Conservation (phyloP, 2,329 filamentous ascomycete species). For the Sarocladium kiliense region DNA sequence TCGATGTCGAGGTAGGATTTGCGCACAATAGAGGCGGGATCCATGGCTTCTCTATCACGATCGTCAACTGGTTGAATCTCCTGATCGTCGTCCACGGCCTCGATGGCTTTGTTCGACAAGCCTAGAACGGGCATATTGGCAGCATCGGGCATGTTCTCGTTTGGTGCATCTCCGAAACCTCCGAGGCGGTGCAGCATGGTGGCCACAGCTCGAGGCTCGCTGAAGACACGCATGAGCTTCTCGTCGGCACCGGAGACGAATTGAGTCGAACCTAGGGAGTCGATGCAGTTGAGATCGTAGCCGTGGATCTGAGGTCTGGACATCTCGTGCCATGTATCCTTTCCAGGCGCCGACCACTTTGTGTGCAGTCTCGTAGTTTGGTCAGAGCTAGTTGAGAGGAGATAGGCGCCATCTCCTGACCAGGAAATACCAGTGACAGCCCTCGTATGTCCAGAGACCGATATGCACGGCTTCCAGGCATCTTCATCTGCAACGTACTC, state of each 20-base stretch:
- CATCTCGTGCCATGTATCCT: constrained; percentile 85
- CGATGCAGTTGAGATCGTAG: constrained; percentile 94
- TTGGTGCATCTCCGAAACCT: constrained; percentile 42
- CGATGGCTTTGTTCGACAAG: constrained; percentile 90
- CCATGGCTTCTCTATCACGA: constrained; percentile 47
- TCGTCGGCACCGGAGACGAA: constrained; percentile 97
- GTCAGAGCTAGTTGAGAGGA: constrained; percentile 84
- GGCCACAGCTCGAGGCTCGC: constrained; percentile 79
- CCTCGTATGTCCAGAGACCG: constrained; percentile 77
- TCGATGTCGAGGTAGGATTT: constrained; percentile 59
- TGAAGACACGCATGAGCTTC: constrained; percentile 95
- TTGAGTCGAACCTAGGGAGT: constrained; percentile 63
- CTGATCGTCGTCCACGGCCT: constrained; percentile 46
- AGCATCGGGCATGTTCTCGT: constrained; percentile 65
- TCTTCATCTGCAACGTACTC: constrained; percentile 54
- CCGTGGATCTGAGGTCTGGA: constrained; percentile 94
- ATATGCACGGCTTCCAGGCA: constrained; percentile 71
- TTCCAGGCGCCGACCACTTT: constrained; percentile 56
- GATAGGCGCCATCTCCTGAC: constrained; percentile 75
- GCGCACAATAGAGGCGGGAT: constrained; percentile 50
- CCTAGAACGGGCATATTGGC: constrained; percentile 94
- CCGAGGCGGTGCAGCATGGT: constrained; percentile 65
- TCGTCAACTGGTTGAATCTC: constrained; percentile 39
- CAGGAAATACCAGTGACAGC: constrained; percentile 79
- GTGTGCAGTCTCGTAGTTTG: constrained; percentile 89